Evolutionary conservation across 805 yeast genomes (phyloP), one percentile per base, ranked within the genome.

Genomic region (Metschnikowia lunata): DNA sequence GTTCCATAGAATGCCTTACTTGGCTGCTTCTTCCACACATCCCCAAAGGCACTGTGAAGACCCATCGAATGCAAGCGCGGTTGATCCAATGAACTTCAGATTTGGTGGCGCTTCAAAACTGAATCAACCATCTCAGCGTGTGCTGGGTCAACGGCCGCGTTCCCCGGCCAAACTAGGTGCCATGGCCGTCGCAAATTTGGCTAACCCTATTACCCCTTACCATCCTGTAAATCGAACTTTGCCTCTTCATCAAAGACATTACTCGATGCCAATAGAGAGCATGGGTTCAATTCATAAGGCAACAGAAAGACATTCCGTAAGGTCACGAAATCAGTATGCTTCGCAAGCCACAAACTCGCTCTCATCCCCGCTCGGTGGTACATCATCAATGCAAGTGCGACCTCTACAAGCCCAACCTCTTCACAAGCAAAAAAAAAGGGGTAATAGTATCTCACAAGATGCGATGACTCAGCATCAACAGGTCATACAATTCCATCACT

Each of bases 101-200:
- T 71, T 67, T 54, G 72, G 73, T n/a, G 59, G 65, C 32, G 54
- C 60, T n/a, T 15, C 43, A 7, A 45, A 38, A 27, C 37, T 48
- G 30, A 39, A 34, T 23, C 51, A 41, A 13, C 54, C 54, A 35
- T 31, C 50, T 7, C 34, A 51, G 32, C 35, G 46, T 26, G 32
- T 46, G 44, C 33, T 39, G 37, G 39, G 33, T n/a, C 47, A 64
- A 48, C 61, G 82, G 48, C 78, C 83, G 13, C 60, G 74, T 28
- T 80, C 87, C 1, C 89, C 89, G 0, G 85, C 88, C 1, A 80
- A 79, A 52, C 72, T 82, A 9, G 90, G 90, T 0, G 88, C 88
- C 1, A 76, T 74, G 18, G 88, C 88, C 1, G 85, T 83, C 1
- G 83, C 87, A 15, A 63, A 58, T 50, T 49, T 69, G 33, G 61